Conservation (phyloP, 2,329 filamentous ascomycete genomes). For the Myriosclerotinia scirpicola region DNA sequence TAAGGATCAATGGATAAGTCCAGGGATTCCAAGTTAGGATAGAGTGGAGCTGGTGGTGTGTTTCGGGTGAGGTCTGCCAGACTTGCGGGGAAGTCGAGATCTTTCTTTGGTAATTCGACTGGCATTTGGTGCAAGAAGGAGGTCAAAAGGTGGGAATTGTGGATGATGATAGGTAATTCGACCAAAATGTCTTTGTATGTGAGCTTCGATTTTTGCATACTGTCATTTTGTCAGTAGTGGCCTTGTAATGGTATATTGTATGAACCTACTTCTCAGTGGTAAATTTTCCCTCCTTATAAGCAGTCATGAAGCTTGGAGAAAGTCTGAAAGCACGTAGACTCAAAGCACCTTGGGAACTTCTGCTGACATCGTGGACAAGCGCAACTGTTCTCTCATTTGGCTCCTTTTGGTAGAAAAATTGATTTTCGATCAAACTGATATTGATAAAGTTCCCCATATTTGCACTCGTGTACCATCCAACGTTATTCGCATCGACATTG, state of each 20-base stretch:
- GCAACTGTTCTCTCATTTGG: constrained; percentile 82
- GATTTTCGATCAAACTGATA: constrained; percentile 94
- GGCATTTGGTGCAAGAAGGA: constrained; percentile 93
- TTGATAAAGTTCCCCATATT: constrained; percentile 99
- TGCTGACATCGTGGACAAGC: constrained; percentile 91
- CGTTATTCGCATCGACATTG: constrained; percentile 96
- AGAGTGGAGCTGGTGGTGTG: constrained; percentile 63
- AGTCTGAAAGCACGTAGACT: constrained; percentile 90
- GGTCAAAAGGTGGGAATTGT: constrained; percentile 97
- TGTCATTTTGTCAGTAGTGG: constrained; percentile 43
- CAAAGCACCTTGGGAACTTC: constrained; percentile 87
- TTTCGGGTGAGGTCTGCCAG: constrained; percentile 74
- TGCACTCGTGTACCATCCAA: constrained; percentile 97
- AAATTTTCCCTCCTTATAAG: constrained; percentile 95
- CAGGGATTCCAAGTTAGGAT: constrained; percentile 81
- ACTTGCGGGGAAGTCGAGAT: constrained; percentile 74
- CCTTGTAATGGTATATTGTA: not conserved
- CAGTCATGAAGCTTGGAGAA: constrained; percentile 81
- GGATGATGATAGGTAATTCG: constrained; percentile 84
- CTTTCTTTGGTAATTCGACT: constrained; percentile 59
- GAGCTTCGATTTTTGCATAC: constrained; percentile 91
- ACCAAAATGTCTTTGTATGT: constrained; percentile 91
- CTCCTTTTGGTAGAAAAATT: constrained; percentile 94
- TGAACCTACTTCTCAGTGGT: constrained; percentile 81
- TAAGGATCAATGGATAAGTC: constrained; percentile 95